Evolutionary conservation across 2,329 filamentous ascomycete species (phyloP).

Genomic region (Trematosphaeria pertusa): DNA sequence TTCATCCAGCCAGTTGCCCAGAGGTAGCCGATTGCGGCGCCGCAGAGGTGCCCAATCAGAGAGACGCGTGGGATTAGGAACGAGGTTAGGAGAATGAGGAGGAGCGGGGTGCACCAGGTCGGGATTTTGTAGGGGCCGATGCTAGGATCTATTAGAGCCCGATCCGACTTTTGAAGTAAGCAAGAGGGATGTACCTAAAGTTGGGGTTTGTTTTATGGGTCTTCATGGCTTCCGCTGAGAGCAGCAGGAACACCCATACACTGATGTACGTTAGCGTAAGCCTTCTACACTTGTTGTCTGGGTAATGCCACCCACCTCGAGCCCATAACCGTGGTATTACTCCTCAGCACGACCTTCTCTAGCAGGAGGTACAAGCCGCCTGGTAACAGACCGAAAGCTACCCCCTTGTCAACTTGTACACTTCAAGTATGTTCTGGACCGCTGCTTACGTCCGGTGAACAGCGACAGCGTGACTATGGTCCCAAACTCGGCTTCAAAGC

Average conservation of each 20-base stretch:
- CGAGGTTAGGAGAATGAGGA: conserved; percentile 75
- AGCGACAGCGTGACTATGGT: conserved; percentile 86
- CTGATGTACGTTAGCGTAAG: conserved; percentile 54
- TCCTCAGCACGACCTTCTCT: conserved; percentile 74
- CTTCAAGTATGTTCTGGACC: no score
- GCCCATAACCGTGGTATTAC: conserved; percentile 79
- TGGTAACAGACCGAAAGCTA: conserved; percentile 66
- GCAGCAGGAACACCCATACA: conserved; percentile 89
- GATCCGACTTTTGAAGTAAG: neutral
- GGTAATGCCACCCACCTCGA: conserved; percentile 70
- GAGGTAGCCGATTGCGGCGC: conserved; percentile 82
- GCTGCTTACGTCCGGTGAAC: conserved; percentile 89
- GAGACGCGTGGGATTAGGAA: conserved; percentile 82
- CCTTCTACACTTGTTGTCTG: fast-evolving
- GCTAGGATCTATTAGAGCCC: conserved; percentile 39
- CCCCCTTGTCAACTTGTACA: conserved; percentile 30
- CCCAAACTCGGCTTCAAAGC: conserved; percentile 92
- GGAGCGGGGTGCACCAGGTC: conserved; percentile 89
- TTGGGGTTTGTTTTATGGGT: conserved; percentile 82
- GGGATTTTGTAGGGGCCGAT: conserved; percentile 75
- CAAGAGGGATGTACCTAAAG: conserved; percentile 60
- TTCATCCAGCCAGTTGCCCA: conserved; percentile 90
- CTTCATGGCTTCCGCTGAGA: conserved; percentile 85
- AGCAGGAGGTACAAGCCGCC: conserved; percentile 81
- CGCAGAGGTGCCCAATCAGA: conserved; percentile 85